Base-by-base conservation (phyloP, 2,329 filamentous ascomycete species). In the Botrytis elliptica region DNA sequence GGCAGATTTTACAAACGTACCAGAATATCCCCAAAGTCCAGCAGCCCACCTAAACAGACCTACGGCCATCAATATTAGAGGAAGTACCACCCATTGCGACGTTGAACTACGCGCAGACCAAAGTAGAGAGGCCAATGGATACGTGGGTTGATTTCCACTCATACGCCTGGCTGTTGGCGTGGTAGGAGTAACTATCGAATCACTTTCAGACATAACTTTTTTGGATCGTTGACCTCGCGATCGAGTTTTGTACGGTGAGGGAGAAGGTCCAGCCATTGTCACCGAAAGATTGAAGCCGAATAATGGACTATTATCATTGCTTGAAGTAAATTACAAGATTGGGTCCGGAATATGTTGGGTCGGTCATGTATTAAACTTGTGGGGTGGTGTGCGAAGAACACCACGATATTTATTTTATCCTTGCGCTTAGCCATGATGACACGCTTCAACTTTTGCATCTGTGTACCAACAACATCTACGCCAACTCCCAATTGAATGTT, bases 1-100 rank as follows among this genome's bases (percentile, higher is more conserved):
- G 10, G 55, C 33, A 67, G 40, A 68, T 25, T 57, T 33, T 68
- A 8, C 25, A 55, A 25, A 74, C 77, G n/a, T 72, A 94, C 93
- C 96, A 79, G 96, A 99, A 82, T 98, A 98, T 74, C 93, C 94
- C 93, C 96, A 98, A 62, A 98, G 86, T 42, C 94, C 92, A 66
- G 94, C 92, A 46, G 93, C 92, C 96, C 96, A 98, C 79, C 96
- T 88, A 81, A 98, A 98, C 65, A 99, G 87, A 33, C 94, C 95
- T n/a, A 90, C 93, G 2, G 88, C 89, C 92, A 98, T 97, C 71
- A 99, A 85, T 7, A 97, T 91, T 78, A 97, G 85, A 3, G 96
- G 95, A 46, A 99, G 85, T 7, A 95, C 88, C 79, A 97, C 90
- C 95, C 96, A 98, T 92, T 95, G 92, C 71, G 95, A 97, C 29